Evolutionary conservation across 2,329 filamentous ascomycete species (phyloP), one percentile per base, ranked within the genome.

Genomic region (Xylaria arbuscula): DNA sequence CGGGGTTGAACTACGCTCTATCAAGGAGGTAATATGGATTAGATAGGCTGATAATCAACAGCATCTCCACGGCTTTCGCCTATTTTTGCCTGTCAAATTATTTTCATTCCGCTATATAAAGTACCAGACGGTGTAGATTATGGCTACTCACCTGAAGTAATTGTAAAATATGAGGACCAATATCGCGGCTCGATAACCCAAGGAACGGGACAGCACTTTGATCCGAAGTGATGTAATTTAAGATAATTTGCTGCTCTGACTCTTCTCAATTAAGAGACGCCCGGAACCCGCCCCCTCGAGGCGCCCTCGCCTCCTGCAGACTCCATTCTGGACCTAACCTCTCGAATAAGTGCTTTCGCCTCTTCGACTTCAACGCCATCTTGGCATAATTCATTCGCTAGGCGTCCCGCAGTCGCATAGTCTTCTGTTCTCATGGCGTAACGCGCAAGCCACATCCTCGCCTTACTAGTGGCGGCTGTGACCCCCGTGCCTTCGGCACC

Each of bases 311-410:
- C 64, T 10, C 55, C 69, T 40, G 66, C 47, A 58, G 74, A 81
- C 58, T 93, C 92, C 80, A 94, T 86, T 72, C 92, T 87, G 4
- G 92, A 92, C 73, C 94, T 87, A 13, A 97, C 90, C 79, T 98
- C 95, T 69, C 93, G 87, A 70, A 97, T 92, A 73, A 98, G 83
- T 3, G 94, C 93, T 82, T 98, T 98, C 34, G 96, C 96, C 80
- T 99, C 96, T 78, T 99, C 96, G 1, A 98, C 93, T 80, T 98
- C 96, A 32, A 97, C 90, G 0, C 96, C 96, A 80, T 99, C 96
- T 80, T 98, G 93, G 78, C 94, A 98, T 54, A 99, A 83, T 81
- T 99, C 96, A 69, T 91, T 93, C 0, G 94, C 94, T 50, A 98
- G 83, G 70, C 93, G 89, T 81, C 92, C 92, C 3, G 93, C 93